Percentiles rank a stretch among this genome's conserved stretches.
Evolutionary conservation across 495 filamentous ascomycete genomes (phyloP).

Genomic region (Lichina pygmaea): DNA sequence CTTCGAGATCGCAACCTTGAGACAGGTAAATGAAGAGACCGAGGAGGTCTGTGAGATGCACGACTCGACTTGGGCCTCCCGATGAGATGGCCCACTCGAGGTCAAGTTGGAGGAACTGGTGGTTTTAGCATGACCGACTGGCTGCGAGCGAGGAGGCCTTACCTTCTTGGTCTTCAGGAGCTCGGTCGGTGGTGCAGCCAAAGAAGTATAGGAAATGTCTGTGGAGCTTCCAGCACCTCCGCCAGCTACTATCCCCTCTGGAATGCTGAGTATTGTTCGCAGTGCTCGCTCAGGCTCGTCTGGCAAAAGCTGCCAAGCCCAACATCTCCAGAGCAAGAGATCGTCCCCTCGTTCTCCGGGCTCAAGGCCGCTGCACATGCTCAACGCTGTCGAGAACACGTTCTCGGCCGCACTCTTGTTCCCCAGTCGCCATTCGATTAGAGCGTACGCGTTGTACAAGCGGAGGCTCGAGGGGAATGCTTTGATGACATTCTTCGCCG

Average conservation of each 20-base stretch:
- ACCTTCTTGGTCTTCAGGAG: constrained; percentile 26
- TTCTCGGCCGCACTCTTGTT: constrained; percentile 26
- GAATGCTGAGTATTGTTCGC: constrained; percentile 19
- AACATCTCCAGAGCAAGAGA: constrained; percentile 37
- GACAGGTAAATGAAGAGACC: constrained; percentile 38
- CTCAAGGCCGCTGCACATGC: constrained; percentile 21
- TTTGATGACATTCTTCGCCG: constrained; percentile 47
- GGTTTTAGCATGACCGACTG: neutral
- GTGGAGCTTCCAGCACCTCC: constrained; percentile 7
- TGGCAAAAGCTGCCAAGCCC: constrained; percentile 42
- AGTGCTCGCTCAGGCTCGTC: constrained; percentile 18
- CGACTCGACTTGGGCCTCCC: constrained; percentile 7
- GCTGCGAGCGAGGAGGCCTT: constrained; percentile 7
- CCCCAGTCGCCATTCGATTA: constrained; percentile 35
- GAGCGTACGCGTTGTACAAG: constrained; percentile 55
- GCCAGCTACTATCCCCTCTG: constrained; percentile 10
- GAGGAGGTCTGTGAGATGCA: constrained; percentile 29
- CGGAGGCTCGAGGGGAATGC: constrained; percentile 30
- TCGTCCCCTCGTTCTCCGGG: constrained; percentile 14
- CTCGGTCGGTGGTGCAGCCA: constrained; percentile 10
- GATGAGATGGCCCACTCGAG: neutral
- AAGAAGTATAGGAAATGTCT: constrained; percentile 1
- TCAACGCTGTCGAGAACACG: constrained; percentile 38
- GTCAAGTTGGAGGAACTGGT: neutral
- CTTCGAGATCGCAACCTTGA: constrained; percentile 9